Conservation (phyloP, 208 protist species). For the Trypanosoma caninum region DNA sequence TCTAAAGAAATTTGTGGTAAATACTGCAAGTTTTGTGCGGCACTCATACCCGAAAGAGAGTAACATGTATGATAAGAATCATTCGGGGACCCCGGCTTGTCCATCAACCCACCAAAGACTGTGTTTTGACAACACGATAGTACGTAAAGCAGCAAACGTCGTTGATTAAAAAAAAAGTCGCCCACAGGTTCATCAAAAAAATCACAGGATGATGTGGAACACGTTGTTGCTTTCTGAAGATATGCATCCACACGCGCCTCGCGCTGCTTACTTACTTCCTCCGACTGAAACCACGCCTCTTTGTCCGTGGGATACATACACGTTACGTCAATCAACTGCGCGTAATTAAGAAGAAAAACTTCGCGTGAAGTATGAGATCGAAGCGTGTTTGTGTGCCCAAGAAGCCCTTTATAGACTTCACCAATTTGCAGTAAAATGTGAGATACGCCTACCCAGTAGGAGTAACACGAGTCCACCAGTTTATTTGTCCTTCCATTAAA, state of each 20-base stretch:
- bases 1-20: background rate
- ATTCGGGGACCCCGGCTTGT: slow-evolving; percentile 72
- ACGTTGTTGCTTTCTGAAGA: slow-evolving; percentile 21
- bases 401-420: slow-evolving; percentile 40
- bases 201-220: background rate
- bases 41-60: slow-evolving; percentile 72
- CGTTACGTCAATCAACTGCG: slow-evolving; percentile 55
- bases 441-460: slow-evolving; percentile 94
- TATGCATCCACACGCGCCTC: slow-evolving; percentile 32
- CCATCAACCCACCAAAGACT: slow-evolving; percentile 69
- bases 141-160: slow-evolving; percentile 75
- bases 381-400: background rate
- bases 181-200: slow-evolving; percentile 52
- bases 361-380: slow-evolving; percentile 43
- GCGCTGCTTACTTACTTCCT: slow-evolving; percentile 23
- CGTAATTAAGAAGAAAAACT: slow-evolving; percentile 61
- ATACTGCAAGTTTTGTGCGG: slow-evolving; percentile 79
- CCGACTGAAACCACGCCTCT: slow-evolving; percentile 37
- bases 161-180: slow-evolving; percentile 74
- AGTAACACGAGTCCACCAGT: slow-evolving; percentile 97
- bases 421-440: slow-evolving; percentile 56
- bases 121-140: slow-evolving; percentile 67
- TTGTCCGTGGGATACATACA: slow-evolving; percentile 12
- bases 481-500: slow-evolving; percentile 97
- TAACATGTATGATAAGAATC: slow-evolving; percentile 94